Conservation (phyloP, 2,329 filamentous ascomycete genomes). For the Colletotrichum sp. region DNA sequence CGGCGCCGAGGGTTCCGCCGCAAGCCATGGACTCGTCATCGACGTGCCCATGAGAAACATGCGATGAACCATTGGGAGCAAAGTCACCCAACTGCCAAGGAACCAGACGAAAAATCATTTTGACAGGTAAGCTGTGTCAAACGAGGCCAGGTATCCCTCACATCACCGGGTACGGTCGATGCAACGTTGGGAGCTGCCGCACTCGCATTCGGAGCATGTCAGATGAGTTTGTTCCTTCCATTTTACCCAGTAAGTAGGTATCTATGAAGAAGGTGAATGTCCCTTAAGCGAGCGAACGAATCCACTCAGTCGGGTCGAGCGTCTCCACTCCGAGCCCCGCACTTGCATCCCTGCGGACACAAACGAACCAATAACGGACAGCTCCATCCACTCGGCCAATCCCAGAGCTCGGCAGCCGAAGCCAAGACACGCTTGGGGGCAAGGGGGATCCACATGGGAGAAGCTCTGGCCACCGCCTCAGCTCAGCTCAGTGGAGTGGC, state of each 20-base stretch:
- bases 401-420: background rate
- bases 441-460: background rate
- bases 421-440: background rate
- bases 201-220: background rate
- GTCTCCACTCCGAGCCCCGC: background rate
- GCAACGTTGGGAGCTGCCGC: background rate
- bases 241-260: background rate
- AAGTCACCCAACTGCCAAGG: background rate
- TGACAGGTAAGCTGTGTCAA: background rate
- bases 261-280: background rate
- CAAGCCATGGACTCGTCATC: slow-evolving; percentile 10
- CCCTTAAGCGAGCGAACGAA: background rate
- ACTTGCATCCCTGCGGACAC: background rate
- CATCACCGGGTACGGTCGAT: background rate
- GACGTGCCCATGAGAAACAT: background rate
- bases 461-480: background rate
- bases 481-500: background rate
- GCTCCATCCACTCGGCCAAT: background rate
- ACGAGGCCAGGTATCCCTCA: background rate
- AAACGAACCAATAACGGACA: background rate
- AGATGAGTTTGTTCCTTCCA: background rate
- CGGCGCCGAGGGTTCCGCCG: background rate
- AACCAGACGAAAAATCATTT: background rate
- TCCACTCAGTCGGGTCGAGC: background rate
- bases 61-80: background rate